Base-by-base conservation (phyloP, 2,329 filamentous ascomycete genomes). In the Rosellinia necatrix region DNA sequence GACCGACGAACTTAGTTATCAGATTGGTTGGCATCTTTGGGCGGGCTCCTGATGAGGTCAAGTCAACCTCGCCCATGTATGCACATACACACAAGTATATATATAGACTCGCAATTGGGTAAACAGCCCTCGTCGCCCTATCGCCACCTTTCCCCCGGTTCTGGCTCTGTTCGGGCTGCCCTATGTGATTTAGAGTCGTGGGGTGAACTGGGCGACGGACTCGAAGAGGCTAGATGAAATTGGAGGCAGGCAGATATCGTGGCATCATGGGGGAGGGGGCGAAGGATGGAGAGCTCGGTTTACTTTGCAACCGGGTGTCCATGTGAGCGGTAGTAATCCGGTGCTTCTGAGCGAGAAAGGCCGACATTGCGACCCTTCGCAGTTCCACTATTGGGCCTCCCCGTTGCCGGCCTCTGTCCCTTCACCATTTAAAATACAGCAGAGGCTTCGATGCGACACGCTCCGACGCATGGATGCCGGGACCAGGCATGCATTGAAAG, bases 361-460 rank as follows among this genome's bases (percentile, higher is more conserved):
- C 55, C 55, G 55, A 58, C 41, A 54, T 46, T 58, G 50, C 50
- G 42, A 54, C 55, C 48, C 43, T 34, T 29, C n/a, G n/a, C n/a
- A 32, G n/a, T 40, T 13, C 50, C 30, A 21, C 4, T 24, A 34
- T 37, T 53, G 32, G 19, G 35, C 54, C n/a, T 21, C 35, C 43
- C 38, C 40, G 19, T 41, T 24, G n/a, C 6, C 34, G 15, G 29
- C 22, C 41, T 29, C 27, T 34, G 35, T 29, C 37, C 13, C 27
- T 30, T 52, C 9, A 2, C 41, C 32, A 42, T 51, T 56, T 51
- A 21, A 47, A 55, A 46, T 46, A 29, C 21, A n/a, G 17, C 41
- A 21, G n/a, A 19, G 19, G 30, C 27, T 15, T 19, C 15, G n/a
- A 27, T 35, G 21, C 21, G 32, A n/a, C 15, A 32, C 46, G 21